Evolutionary conservation across 2,329 filamentous ascomycete genomes (phyloP).

Genomic region (Parascedosporium putredinis): DNA sequence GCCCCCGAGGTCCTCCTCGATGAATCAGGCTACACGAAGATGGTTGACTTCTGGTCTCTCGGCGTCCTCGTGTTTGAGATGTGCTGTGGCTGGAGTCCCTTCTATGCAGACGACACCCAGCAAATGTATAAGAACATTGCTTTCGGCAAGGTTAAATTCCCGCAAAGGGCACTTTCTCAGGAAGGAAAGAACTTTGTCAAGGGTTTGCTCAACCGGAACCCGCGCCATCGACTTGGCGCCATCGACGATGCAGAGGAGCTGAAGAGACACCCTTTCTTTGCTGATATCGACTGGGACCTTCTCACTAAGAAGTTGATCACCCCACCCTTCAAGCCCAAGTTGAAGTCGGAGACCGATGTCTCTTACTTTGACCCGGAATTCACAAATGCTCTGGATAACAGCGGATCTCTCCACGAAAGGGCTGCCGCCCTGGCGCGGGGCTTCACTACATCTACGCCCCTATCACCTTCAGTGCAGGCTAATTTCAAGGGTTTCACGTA

Average conservation of each 20-base stretch:
- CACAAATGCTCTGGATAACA: slow-evolving; percentile 82
- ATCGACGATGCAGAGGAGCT: slow-evolving; percentile 87
- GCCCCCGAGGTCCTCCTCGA: slow-evolving; percentile 92
- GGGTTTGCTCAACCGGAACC: slow-evolving; percentile 91
- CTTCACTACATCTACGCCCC: slow-evolving; percentile 78
- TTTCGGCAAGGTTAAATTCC: slow-evolving; percentile 95
- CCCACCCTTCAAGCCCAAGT: slow-evolving; percentile 93
- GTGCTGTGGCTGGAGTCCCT: slow-evolving; percentile 99
- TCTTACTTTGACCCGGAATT: slow-evolving; percentile 99
- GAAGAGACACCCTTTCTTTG: slow-evolving; percentile 90
- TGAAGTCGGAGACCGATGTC: slow-evolving; percentile 91
- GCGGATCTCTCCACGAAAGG: slow-evolving; percentile 80
- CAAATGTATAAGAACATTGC: slow-evolving; percentile 99
- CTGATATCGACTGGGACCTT: slow-evolving; percentile 84
- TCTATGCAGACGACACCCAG: slow-evolving; percentile 97
- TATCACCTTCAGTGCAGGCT: slow-evolving; percentile 91
- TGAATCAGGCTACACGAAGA: slow-evolving; percentile 96
- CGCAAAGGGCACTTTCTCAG: slow-evolving; percentile 83
- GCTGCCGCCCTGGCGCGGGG: slow-evolving; percentile 79
- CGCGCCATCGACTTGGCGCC: slow-evolving; percentile 86
- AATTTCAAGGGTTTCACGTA: slow-evolving; percentile 99
- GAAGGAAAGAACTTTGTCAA: slow-evolving; percentile 98
- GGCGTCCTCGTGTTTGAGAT: slow-evolving; percentile 98
- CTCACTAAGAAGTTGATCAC: slow-evolving; percentile 84
- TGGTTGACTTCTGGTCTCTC: slow-evolving; percentile 99